phyloP scores from a whole-genome alignment of 177 flowering plant genomes.

The Telopea speciosissima region DNA sequence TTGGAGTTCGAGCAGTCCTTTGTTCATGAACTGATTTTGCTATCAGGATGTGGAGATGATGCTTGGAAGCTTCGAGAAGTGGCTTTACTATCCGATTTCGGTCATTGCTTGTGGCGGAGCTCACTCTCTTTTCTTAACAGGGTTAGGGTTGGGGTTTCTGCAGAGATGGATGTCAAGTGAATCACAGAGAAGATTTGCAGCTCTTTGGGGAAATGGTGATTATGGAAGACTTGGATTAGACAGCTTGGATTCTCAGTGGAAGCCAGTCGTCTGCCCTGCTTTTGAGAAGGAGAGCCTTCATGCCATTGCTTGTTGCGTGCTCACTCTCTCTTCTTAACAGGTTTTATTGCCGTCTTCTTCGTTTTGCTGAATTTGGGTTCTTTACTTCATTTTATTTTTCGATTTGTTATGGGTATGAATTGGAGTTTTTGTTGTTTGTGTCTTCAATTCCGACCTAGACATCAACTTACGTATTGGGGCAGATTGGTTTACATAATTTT shows the following conservation, averaged over 20 bases:
- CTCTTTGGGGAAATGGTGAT: conserved; percentile 66
- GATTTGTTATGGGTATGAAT: neutral
- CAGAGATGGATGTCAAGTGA: conserved; percentile 21
- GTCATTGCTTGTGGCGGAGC: too few species aligned
- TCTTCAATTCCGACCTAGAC: neutral
- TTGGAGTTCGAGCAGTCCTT: neutral
- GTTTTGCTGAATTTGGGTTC: neutral
- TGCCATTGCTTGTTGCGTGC: conserved; percentile 53
- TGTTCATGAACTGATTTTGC: neutral
- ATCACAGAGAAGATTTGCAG: conserved; percentile 30
- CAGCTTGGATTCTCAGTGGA: conserved; percentile 39
- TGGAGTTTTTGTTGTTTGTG: neutral
- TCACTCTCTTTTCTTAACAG: too few species aligned
- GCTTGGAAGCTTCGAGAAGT: neutral
- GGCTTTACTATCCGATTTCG: conserved; percentile 11
- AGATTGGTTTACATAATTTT: too few species aligned
- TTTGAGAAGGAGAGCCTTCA: conserved; percentile 25
- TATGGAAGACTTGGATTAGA: conserved; percentile 54
- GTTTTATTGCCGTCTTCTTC: conserved; percentile 15
- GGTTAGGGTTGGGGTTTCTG: conserved; percentile 18
- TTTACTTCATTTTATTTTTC: neutral
- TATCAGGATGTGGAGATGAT: conserved; percentile 1
- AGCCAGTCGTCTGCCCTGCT: conserved; percentile 32
- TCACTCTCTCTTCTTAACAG: conserved; percentile 54
- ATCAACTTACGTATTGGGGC: too few species aligned